Evolutionary conservation across 164 flowering plant species (phyloP).

Genomic region (Stephania yunnanensis): DNA sequence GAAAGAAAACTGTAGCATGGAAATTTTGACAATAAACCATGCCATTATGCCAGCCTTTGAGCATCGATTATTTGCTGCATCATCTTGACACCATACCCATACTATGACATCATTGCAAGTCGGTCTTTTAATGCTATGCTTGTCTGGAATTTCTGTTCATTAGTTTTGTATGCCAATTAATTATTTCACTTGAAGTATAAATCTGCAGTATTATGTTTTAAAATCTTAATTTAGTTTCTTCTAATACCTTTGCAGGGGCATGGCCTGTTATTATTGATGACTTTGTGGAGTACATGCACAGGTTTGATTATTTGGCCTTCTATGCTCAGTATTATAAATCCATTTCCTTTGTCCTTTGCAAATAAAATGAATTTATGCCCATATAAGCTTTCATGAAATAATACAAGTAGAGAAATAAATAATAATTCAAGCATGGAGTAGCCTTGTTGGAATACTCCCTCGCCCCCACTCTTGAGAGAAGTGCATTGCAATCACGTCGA

Average conservation of each 20-base stretch:
- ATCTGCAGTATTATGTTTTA: background rate
- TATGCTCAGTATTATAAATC: background rate
- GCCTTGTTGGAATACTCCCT: too few species aligned
- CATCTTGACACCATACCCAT: too few species aligned
- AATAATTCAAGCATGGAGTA: background rate
- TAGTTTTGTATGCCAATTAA: too few species aligned
- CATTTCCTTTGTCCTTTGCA: background rate
- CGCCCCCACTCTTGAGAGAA: too few species aligned
- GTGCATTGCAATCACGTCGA: too few species aligned
- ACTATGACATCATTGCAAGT: too few species aligned
- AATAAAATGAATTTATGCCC: background rate
- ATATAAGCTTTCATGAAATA: background rate
- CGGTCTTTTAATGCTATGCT: too few species aligned
- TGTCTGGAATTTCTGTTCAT: too few species aligned
- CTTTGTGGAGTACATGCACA: constrained; percentile 95
- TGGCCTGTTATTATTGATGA: constrained; percentile 95
- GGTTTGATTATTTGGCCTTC: constrained; percentile 34
- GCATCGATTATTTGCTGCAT: too few species aligned
- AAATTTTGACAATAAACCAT: too few species aligned
- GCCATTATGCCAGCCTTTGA: too few species aligned
- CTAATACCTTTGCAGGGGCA: constrained; percentile 53
- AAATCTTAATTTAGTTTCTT: background rate
- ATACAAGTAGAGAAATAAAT: background rate
- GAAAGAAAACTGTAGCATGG: too few species aligned
- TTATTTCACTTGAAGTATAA: background rate